These are phyloP conservation scores for Eucalyptus rudis DNA, from an alignment of 345 rosid genomes.

Conservation along the genomic window DNA sequence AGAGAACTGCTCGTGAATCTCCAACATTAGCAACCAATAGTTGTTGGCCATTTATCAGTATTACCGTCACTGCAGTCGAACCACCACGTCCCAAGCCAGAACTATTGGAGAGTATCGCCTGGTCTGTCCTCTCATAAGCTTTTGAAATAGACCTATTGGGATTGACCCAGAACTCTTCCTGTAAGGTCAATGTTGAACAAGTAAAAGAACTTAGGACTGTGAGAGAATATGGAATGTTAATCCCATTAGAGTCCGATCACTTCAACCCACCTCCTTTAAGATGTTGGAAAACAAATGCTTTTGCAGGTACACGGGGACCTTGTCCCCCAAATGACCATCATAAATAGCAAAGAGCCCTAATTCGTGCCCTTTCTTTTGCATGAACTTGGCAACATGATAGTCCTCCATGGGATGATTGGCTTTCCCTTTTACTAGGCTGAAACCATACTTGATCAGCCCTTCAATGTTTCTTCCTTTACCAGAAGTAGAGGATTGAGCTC, in stretches of 20 bases:
- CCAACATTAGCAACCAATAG: conserved; percentile 67
- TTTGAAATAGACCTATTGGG: conserved; percentile 20
- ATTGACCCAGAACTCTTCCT: conserved; percentile 49
- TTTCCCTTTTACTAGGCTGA: conserved; percentile 55
- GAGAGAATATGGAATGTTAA: background rate
- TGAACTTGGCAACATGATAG: conserved; percentile 59
- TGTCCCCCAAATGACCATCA: conserved; percentile 69
- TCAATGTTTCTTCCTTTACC: conserved; percentile 50
- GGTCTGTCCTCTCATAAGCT: conserved; percentile 58
- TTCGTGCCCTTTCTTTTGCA: conserved; percentile 27
- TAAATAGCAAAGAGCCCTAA: conserved; percentile 63
- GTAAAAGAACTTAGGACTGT: background rate
- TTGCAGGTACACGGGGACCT: conserved; percentile 57
- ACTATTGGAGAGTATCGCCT: conserved; percentile 40
- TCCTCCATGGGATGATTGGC: conserved; percentile 81
- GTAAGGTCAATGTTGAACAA: background rate
- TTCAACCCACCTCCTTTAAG: conserved; percentile 28
- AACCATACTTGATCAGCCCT: conserved; percentile 45
- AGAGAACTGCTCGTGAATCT: conserved; percentile 62
- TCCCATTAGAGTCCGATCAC: background rate
- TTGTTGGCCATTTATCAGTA: conserved; percentile 34
- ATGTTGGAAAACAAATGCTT: conserved; percentile 53
- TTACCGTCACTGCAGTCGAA: conserved; percentile 71
- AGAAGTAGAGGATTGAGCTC: conserved; percentile 34
- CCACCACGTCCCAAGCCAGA: conserved; percentile 63